Base-by-base conservation (phyloP, 352 stramenopile species). In the Globisporangium emineosum region DNA sequence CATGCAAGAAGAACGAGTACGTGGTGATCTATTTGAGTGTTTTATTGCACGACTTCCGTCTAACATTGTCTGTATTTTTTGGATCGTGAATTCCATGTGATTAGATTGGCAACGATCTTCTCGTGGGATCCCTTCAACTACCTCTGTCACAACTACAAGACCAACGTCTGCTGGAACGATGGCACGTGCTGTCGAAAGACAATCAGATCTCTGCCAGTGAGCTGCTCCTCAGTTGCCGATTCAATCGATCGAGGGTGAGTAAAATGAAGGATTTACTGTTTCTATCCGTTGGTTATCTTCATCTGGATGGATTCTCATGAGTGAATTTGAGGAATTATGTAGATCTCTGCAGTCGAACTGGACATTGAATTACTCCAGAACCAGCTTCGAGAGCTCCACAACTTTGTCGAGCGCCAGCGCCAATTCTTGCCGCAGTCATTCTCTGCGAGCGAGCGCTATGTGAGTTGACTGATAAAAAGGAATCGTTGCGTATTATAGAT, bases 281-380 rank as follows among this genome's bases (percentile, higher is more conserved):
- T 55, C 45, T 49, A 1, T 30, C 3, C 29, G 23, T 12, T 43
- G 3, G 21, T 7, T 23, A 21, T 40, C 17, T n/a, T 7, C 6
- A 19, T 25, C 1, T 19, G 51, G 32, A 1, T 19, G 51, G 32
- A 1, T 29, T 25, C 7, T n/a, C 1, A 43, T 42, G n/a, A 40
- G 27, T 65, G 21, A 33, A 10, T 29, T 30, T 43, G 2, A 9
- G 64, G 50, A 32, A 25, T 51, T 56, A 43, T 50, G 23, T 40
- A 89, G 80, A 81, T 88, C 49, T 81, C 72, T 19, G 72, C 75
- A 3, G 49, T 88, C 23, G 73, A 86, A 57, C 61, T 86, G 21
- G 78, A 88, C 27, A 60, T 79, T 13, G 76, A 86, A 49, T 59
- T 90, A 40, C 59, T 88, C 35, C 77, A 86, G 58, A 90, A 88